Conservation (phyloP, 257 asterid species). For the Ajuga chamaepitys region DNA sequence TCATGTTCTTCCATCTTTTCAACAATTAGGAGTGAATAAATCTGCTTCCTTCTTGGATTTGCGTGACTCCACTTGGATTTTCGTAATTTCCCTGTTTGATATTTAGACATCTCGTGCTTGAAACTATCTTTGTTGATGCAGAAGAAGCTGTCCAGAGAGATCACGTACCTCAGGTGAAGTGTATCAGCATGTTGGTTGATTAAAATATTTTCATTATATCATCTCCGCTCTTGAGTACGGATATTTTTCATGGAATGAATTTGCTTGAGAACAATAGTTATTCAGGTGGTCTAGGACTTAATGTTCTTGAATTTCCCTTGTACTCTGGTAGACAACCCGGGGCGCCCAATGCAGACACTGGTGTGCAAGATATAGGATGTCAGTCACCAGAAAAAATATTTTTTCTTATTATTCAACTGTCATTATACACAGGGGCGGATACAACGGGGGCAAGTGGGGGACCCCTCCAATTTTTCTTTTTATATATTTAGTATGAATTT, state of each 20-base stretch:
- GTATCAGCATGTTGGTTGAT: conserved; percentile 2
- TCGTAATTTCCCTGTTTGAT: not conserved
- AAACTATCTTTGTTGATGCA: conserved; percentile 28
- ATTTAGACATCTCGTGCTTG: conserved; percentile 13
- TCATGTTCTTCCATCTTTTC: not conserved
- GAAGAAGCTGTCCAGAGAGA: conserved; percentile 40
- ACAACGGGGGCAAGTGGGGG: too few relatives aligned
- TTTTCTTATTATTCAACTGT: not conserved
- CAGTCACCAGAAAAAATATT: not conserved
- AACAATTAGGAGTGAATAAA: not conserved
- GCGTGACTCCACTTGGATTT: conserved; percentile 12
- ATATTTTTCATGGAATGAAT: not conserved
- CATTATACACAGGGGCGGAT: too few relatives aligned
- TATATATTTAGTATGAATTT: too few relatives aligned
- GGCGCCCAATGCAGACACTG: not conserved
- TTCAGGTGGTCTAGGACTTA: not conserved
- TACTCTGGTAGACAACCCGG: not conserved
- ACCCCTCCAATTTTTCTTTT: too few relatives aligned
- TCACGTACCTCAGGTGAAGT: conserved; percentile 39
- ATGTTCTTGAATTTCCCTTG: not conserved
- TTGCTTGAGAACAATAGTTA: not conserved
- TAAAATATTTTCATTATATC: not conserved
- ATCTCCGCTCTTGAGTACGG: not conserved
- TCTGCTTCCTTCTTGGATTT: conserved; percentile 14
- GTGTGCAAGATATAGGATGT: not conserved